A percentile compares a stretch with the other conserved stretches of the same genome.
These are phyloP conservation scores for Lupinus albus DNA, from an alignment of 306 rosid genomes.

Conservation along the genomic window DNA sequence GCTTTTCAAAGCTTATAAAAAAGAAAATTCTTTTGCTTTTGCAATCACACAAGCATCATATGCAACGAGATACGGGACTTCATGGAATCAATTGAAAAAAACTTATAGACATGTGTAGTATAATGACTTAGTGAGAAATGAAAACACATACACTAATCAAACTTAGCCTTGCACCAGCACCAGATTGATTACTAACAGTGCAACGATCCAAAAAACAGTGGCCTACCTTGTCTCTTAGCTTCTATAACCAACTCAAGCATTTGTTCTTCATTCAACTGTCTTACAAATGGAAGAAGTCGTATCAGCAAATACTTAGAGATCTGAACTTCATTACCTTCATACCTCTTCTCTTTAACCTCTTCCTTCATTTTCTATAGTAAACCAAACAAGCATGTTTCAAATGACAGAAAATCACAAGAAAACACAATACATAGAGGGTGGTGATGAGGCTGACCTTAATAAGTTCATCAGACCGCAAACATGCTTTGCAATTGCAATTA, in stretches of 20 bases:
- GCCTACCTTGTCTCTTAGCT: conserved; percentile 68
- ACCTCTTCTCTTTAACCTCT: background rate
- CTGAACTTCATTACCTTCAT: conserved; percentile 30
- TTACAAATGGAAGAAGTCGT: conserved; percentile 65
- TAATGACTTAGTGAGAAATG: background rate
- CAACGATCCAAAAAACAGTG: background rate
- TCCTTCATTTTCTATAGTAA: conserved; percentile 42
- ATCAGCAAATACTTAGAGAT: conserved; percentile 54
- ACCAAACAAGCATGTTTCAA: background rate
- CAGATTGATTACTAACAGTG: background rate
- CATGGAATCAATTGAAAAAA: background rate
- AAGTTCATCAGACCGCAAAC: conserved; percentile 56
- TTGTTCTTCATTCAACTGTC: conserved; percentile 65
- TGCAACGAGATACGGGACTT: background rate
- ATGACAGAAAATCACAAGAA: conserved; percentile 6
- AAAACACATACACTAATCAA: background rate
- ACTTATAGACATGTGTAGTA: background rate
- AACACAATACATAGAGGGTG: conserved; percentile 1
- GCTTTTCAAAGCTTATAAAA: background rate
- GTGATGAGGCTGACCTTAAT: conserved; percentile 45
- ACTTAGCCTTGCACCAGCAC: background rate
- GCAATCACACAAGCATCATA: background rate
- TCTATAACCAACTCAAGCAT: conserved; percentile 57
- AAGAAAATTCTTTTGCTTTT: background rate
- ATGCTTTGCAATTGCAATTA: conserved; percentile 85